A percentile compares a stretch with the other conserved stretches of the same genome.
phyloP scores from a whole-genome alignment of 169 alveolate species.

The Plasmodium gaboni region DNA sequence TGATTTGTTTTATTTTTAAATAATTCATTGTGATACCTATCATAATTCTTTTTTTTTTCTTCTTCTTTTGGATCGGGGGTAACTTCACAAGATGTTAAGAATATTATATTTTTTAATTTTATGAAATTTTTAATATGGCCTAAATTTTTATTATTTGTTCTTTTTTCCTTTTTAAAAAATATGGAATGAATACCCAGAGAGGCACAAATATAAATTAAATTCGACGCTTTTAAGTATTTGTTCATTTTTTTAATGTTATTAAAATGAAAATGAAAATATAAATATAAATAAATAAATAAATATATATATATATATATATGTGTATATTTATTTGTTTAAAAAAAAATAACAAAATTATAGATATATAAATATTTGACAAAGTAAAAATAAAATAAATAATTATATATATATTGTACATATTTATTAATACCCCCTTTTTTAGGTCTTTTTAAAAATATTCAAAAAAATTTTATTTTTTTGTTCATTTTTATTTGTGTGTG shows the following conservation, averaged over 20 bases:
- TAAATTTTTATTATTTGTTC: not conserved
- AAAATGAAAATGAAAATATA: not conserved
- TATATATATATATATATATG: too few species aligned
- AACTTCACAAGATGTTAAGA: slow-evolving; percentile 29
- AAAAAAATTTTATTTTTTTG: not conserved
- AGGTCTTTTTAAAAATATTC: too few species aligned
- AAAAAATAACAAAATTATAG: too few species aligned
- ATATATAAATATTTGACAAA: too few species aligned
- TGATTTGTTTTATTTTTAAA: too few species aligned
- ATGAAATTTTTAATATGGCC: not conserved
- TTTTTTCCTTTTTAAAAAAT: not conserved
- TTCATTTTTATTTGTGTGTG: not conserved
- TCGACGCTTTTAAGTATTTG: slow-evolving; percentile 4
- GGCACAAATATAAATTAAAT: slow-evolving; percentile 23
- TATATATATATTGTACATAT: too few species aligned
- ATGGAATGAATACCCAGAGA: slow-evolving; percentile 2
- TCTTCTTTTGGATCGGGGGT: not conserved
- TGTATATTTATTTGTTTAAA: too few species aligned
- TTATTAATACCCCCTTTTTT: too few species aligned
- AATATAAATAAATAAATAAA: too few species aligned
- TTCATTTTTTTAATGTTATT: slow-evolving; percentile 23
- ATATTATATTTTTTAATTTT: slow-evolving; percentile 21
- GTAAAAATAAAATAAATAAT: too few species aligned
- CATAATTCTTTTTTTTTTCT: too few species aligned
- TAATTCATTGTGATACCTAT: too few species aligned